Conservation (phyloP, 306 rosid genomes). For the Vigna trinervia region DNA sequence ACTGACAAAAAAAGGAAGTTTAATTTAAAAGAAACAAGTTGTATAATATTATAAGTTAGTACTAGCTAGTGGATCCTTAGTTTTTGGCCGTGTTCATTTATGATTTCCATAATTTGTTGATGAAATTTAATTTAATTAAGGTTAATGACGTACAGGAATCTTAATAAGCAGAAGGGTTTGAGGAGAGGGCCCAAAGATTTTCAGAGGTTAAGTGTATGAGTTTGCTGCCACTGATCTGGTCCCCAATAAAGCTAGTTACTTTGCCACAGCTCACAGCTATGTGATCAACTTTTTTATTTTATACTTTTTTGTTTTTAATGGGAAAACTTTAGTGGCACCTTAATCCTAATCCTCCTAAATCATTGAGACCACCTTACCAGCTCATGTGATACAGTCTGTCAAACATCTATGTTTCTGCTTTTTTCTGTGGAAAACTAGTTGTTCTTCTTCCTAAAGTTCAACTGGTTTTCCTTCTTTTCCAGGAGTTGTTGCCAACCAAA, state of each 20-base stretch:
- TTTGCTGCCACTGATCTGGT: slow-evolving; percentile 46
- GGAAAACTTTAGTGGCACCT: slow-evolving; percentile 53
- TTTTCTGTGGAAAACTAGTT: slow-evolving; percentile 40
- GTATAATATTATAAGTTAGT: slow-evolving; percentile 19
- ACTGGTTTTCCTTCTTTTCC: slow-evolving; percentile 47
- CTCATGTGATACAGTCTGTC: slow-evolving; percentile 77
- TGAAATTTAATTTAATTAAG: slow-evolving; percentile 16
- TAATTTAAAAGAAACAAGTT: slow-evolving; percentile 34
- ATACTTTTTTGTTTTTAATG: slow-evolving; percentile 38
- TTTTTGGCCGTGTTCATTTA: not conserved
- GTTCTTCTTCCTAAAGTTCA: slow-evolving; percentile 51
- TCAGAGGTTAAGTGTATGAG: slow-evolving; percentile 54
- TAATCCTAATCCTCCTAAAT: slow-evolving; percentile 57
- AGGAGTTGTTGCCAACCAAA: slow-evolving; percentile 70
- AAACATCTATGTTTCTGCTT: slow-evolving; percentile 59
- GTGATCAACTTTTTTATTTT: slow-evolving; percentile 45
- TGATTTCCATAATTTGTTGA: slow-evolving; percentile 23
- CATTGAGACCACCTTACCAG: slow-evolving; percentile 67
- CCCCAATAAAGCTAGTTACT: slow-evolving; percentile 63
- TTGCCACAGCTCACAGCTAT: slow-evolving; percentile 56
- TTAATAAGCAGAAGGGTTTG: slow-evolving; percentile 21
- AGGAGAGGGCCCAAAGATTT: slow-evolving; percentile 47
- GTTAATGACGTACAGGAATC: slow-evolving; percentile 39
- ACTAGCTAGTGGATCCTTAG: not conserved
- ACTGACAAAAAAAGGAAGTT: not conserved